Percentiles rank a stretch among this genome's conserved stretches.
Evolutionary conservation across 208 protist genomes (phyloP).

Genomic region (Trichomonas tenax): DNA sequence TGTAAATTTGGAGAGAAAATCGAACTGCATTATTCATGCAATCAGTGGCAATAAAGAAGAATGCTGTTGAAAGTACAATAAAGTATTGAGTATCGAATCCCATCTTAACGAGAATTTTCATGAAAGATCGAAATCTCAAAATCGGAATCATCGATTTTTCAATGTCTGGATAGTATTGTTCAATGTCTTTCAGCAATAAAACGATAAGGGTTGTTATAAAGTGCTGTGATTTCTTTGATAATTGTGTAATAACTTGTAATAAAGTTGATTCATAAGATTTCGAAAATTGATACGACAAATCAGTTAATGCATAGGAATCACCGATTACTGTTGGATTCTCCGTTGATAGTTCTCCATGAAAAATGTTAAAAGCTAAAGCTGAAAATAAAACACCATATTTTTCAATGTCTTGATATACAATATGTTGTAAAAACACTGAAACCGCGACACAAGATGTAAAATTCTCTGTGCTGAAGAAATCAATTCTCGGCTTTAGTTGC

Average conservation of each 20-base stretch:
- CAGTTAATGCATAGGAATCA: neutral
- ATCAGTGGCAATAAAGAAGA: neutral
- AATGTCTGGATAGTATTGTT: neutral
- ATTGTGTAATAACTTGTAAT: neutral
- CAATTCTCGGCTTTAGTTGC: neutral
- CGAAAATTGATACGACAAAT: neutral
- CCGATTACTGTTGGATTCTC: neutral
- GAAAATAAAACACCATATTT: neutral
- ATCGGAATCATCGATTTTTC: neutral
- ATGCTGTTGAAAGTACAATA: neutral
- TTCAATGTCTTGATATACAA: neutral
- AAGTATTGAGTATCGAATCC: neutral
- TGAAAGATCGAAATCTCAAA: neutral
- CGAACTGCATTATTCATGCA: neutral
- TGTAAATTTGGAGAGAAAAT: neutral
- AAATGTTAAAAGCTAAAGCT: neutral
- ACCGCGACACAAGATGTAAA: neutral
- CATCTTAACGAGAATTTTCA: neutral
- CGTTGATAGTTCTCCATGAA: neutral
- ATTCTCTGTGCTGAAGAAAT: neutral
- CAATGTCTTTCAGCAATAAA: neutral
- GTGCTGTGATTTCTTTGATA: neutral
- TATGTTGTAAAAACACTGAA: neutral
- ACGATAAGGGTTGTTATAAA: neutral
- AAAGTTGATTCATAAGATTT: neutral